These are phyloP conservation scores for Yamadazyma membranifaciens DNA, from an alignment of 1,139 yeast species.

Conservation along the genomic window DNA sequence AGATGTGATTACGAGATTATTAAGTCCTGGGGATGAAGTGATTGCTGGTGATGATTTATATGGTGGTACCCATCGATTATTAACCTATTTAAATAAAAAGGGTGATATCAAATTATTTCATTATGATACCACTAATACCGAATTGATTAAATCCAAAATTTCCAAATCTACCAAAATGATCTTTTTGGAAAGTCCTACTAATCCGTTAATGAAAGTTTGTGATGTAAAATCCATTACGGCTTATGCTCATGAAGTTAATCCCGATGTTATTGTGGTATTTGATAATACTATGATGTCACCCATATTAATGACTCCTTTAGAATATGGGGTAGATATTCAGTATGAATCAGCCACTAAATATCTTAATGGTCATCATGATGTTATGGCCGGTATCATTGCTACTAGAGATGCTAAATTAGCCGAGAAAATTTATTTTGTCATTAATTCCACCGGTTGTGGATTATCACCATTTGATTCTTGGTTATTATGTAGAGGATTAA, in stretches of 20 bases:
- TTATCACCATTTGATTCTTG: conserved; percentile 89
- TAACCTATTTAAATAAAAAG: conserved; percentile 66
- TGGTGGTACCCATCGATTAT: conserved; percentile 87
- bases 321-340: conserved; percentile 84
- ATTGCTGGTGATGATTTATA: conserved; percentile 92
- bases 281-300: conserved; percentile 98
- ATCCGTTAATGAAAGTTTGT: conserved; percentile 84
- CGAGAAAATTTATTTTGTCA: conserved; percentile 67
- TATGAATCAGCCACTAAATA: conserved; percentile 93
- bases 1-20: conserved; percentile 74
- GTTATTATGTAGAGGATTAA: conserved; percentile 82
- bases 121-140: conserved; percentile 77
- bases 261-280: conserved; percentile 73
- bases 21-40: conserved; percentile 78
- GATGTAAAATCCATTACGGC: conserved; percentile 68
- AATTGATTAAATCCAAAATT: conserved; percentile 53
- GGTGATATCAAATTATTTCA: conserved; percentile 72
- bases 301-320: conserved; percentile 76
- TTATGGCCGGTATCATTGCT: conserved; percentile 92
- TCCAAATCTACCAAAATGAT: conserved; percentile 64
- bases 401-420: conserved; percentile 63
- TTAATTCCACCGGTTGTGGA: conserved; percentile 90
- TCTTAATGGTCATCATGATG: conserved; percentile 90
- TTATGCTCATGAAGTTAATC: conserved; percentile 65
- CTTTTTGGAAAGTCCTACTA: conserved; percentile 86